Conservation (phyloP, 768 basidiomycete genomes). For the Hypholoma fasciculare region DNA sequence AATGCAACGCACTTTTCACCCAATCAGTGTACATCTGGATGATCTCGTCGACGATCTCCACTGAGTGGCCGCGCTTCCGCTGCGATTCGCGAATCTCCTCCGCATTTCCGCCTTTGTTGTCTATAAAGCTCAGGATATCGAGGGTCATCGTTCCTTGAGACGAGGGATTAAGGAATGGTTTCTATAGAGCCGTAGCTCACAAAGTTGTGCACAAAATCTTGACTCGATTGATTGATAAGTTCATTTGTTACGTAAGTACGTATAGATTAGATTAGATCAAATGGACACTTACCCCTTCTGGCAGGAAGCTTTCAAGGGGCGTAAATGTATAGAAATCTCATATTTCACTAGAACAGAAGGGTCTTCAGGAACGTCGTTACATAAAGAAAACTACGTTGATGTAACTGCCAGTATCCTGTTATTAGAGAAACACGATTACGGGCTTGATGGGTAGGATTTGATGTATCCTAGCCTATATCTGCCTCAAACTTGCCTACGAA, state of each 20-base stretch:
- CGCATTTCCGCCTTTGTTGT: conserved; percentile 90
- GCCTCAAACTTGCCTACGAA: too few relatives aligned
- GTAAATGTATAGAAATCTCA: too few relatives aligned
- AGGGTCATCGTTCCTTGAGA: conserved; percentile 60
- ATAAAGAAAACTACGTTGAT: too few relatives aligned
- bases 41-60: conserved; percentile 93
- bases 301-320: too few relatives aligned
- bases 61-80: conserved; percentile 83
- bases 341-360: too few relatives aligned
- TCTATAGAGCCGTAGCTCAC: neutral
- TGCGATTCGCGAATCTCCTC: conserved; percentile 91
- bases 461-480: too few relatives aligned
- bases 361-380: too few relatives aligned
- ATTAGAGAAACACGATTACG: too few relatives aligned
- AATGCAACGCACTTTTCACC: conserved; percentile 78
- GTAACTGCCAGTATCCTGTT: too few relatives aligned
- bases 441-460: too few relatives aligned
- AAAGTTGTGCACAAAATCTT: neutral
- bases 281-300: too few relatives aligned
- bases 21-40: conserved; percentile 90
- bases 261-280: neutral
- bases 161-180: neutral
- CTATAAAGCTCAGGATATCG: conserved; percentile 79
- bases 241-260: neutral
- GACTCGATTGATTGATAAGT: neutral